Base-by-base conservation (phyloP, 495 filamentous ascomycete genomes). In the Podospora conica region DNA sequence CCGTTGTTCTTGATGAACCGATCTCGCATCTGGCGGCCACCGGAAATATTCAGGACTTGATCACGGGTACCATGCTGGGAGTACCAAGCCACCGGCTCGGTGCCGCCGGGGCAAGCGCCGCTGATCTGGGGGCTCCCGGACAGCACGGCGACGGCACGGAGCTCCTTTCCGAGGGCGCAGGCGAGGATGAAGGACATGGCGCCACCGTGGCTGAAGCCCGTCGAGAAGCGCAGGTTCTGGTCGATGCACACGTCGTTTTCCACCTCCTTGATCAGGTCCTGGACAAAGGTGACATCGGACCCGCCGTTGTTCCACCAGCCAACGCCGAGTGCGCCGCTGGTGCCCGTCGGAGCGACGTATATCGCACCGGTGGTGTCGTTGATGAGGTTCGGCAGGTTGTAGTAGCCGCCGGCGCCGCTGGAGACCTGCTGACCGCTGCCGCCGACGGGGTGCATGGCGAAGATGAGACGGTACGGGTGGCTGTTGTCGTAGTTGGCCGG, bases 181-280 rank as follows among this genome's bases (percentile, higher is more conserved):
- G 81, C 78, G 24, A 81, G 65, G 9, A 76, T 64, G 59, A 78
- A 82, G 18, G 75, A 78, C 81, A 83, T 83, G 29, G 75, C 76
- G 18, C 70, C 81, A 22, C 81, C 81, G 69, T 80, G 82, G 60
- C 74, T 78, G 71, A 80, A 83, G n/a, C 81, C 81, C 10, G 75
- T 79, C 2, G 77, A 72, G 72, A 79, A 83, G 60, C 75, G 69
- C 33, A 76, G 70, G 55, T 70, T 75, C 58, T 76, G 60, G 63
- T 84, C 75, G 7, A 83, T 68, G 67, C 81, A 84, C 58, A 81
- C 73, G 25, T 77, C 80, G 29, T 64, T 64, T 27, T 79, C 75
- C 9, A 80, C 61, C 8, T 68, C 59, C 40, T 74, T 63, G 27
- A 80, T 63, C 24, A 83, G 71, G n/a, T 71, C 33, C 55, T 77